phyloP scores from a whole-genome alignment of 2,329 filamentous ascomycete species.

The Botryotinia calthae region DNA sequence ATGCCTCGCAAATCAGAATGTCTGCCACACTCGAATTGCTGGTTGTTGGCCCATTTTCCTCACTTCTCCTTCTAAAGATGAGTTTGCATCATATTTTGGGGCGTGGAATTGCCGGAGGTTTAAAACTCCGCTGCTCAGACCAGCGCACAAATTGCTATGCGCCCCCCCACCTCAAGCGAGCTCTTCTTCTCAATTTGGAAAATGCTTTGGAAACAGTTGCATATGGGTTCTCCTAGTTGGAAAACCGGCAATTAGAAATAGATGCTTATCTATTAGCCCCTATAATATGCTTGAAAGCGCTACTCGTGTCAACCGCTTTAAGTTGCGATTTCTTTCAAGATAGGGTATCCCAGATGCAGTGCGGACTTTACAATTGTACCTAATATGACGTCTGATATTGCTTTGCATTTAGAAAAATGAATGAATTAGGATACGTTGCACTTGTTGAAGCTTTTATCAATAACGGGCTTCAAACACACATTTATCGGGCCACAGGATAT shows the following conservation, averaged over 20 bases:
- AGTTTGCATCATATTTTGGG: background rate
- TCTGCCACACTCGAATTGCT: background rate
- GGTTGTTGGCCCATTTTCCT: background rate
- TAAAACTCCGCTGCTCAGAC: background rate
- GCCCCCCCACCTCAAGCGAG: background rate
- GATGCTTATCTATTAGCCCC: background rate
- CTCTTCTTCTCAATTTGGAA: background rate
- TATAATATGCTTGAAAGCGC: background rate
- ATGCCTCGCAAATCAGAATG: background rate
- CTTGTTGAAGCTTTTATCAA: background rate
- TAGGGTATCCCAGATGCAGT: background rate
- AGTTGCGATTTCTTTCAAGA: background rate
- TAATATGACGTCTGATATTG: background rate
- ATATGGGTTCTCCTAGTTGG: background rate
- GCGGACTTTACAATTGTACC: background rate
- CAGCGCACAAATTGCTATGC: background rate
- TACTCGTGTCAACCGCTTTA: background rate
- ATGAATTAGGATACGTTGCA: background rate
- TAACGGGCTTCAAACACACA: background rate
- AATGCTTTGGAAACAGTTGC: background rate
- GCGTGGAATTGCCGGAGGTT: background rate
- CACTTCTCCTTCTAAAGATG: background rate
- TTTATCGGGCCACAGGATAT: background rate
- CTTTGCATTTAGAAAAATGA: background rate
- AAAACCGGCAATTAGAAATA: background rate